A percentile compares a stretch with the other conserved stretches of the same genome.
Evolutionary conservation across 768 basidiomycete genomes (phyloP).

Genomic region (Clavaria fumosa): DNA sequence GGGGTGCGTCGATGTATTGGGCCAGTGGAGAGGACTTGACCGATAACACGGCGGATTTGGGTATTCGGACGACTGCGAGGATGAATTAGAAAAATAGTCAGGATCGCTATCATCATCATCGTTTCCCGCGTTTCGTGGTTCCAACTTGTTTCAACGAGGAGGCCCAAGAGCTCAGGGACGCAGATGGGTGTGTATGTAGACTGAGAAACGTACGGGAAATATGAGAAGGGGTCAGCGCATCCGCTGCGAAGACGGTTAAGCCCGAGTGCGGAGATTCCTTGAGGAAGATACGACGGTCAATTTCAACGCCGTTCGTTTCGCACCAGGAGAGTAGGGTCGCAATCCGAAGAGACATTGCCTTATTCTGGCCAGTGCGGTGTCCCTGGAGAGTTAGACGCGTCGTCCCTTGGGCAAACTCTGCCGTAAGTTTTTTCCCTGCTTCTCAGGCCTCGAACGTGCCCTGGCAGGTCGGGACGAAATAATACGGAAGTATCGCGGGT

Average conservation of each 20-base stretch:
- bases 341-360: slow-evolving; percentile 10
- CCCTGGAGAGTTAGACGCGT: too few species aligned
- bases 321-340: slow-evolving; percentile 34
- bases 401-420: too few species aligned
- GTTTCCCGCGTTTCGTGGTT: too few species aligned
- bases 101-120: neutral
- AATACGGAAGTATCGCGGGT: too few species aligned
- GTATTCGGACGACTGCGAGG: slow-evolving; percentile 46
- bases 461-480: too few species aligned
- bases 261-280: slow-evolving; percentile 14
- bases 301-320: slow-evolving; percentile 24
- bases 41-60: slow-evolving; percentile 47
- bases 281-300: slow-evolving; percentile 32
- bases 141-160: too few species aligned
- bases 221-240: slow-evolving; percentile 18
- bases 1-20: slow-evolving; percentile 25
- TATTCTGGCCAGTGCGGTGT: too few species aligned
- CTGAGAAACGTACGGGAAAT: slow-evolving; percentile 28
- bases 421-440: too few species aligned
- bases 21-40: slow-evolving; percentile 37
- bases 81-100: slow-evolving; percentile 1
- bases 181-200: too few species aligned
- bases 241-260: slow-evolving; percentile 23
- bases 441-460: too few species aligned
- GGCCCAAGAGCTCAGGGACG: too few species aligned